Evolutionary conservation across 768 basidiomycete genomes (phyloP), one percentile per base, ranked within the genome.

Genomic region (Boletellus sp.): DNA sequence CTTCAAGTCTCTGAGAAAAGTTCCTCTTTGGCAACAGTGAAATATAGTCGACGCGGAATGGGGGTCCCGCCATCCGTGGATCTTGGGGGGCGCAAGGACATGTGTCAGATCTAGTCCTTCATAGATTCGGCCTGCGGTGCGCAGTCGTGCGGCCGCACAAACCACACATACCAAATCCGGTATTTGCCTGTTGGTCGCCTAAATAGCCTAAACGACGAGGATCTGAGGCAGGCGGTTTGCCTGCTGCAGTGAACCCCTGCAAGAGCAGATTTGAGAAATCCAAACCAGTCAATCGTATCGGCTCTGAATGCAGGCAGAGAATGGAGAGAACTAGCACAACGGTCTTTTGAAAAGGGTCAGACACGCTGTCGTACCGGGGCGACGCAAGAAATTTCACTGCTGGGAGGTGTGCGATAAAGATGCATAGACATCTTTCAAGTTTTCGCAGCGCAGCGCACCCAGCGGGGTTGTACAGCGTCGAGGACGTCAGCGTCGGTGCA

Each of bases 121-220:
- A n/a, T n/a, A n/a, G n/a, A n/a, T n/a, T n/a, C n/a, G n/a, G n/a
- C n/a, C n/a, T n/a, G 26, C 26, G 9, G 26, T 26, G 26, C 26
- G 26, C 26, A 26, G 9, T 11, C 28, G 11, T 11, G 28, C 20
- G 16, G 28, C 37, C 11, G 16, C 19, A 13, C 45, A 47, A 63
- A 64, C 65, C 51, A 65, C 57, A 53, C 50, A 55, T 62, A 53
- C 65, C 41, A 60, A 56, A 69, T 62, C 50, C 55, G 67, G 67
- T 42, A 54, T 53, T 28, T 32, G 34, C 32, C 17, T 40, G n/a
- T 40, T 42, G 24, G 45, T 53, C 36, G 28, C 28, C 38, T n/a
- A 28, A 39, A 20, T 23, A 35, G 22, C 16, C 17, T 9, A n/a
- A 42, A 28, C 9, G 9, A 10, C 11, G 19, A 31, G 37, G 28